A percentile compares a stretch with the other conserved stretches of the same genome.
Evolutionary conservation across 2,329 filamentous ascomycete genomes (phyloP).

Genomic region (Fusarium palustre): DNA sequence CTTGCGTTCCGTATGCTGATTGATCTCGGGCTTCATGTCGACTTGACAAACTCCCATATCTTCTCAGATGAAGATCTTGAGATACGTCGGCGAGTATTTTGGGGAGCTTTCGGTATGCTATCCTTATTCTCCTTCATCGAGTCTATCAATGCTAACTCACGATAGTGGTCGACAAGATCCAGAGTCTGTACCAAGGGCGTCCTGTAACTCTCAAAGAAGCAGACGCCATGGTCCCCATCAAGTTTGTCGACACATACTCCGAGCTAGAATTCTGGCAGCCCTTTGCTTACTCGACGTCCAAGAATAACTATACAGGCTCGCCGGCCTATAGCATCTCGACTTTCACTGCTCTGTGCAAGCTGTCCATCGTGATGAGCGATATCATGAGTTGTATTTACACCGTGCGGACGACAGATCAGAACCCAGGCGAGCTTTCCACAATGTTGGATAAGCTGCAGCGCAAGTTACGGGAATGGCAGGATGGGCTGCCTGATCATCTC

Average conservation of each 20-base stretch:
- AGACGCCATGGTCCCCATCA: conserved; percentile 59
- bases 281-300: conserved; percentile 47
- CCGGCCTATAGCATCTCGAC: conserved; percentile 40
- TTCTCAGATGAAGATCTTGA: conserved; percentile 34
- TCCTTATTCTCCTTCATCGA: rapidly evolving
- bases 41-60: conserved; percentile 5
- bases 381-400: conserved; percentile 60
- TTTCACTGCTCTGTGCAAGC: conserved; percentile 39
- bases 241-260: conserved; percentile 63
- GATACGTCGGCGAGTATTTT: conserved; percentile 41
- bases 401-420: conserved; percentile 54
- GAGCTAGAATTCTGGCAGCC: conserved; percentile 65
- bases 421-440: conserved; percentile 50
- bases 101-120: conserved; percentile 33
- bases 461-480: conserved; percentile 58
- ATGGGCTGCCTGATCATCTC: conserved; percentile 57
- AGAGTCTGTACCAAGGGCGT: conserved; percentile 66
- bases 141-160: rapidly evolving
- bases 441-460: conserved; percentile 54
- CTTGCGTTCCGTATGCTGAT: conserved; percentile 58
- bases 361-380: conserved; percentile 53
- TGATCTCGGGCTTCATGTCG: conserved; percentile 58
- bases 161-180: conserved; percentile 60
- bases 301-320: conserved; percentile 43
- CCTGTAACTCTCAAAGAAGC: conserved; percentile 61